Base-by-base conservation (phyloP, 2,329 filamentous ascomycete genomes). In the Pseudogymnoascus sp. region DNA sequence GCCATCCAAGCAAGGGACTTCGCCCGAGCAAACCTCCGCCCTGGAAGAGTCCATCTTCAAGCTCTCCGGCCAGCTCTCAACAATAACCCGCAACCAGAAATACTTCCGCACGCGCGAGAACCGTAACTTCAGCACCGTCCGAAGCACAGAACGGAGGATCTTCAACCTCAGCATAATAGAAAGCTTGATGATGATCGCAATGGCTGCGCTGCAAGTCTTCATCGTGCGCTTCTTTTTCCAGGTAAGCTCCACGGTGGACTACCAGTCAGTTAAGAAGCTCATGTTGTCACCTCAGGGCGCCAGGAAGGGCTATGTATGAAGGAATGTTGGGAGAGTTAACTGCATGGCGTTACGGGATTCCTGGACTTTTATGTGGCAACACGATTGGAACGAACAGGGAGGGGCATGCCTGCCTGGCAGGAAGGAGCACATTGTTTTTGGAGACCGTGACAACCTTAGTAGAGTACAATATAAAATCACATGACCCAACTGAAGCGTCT, bases 61-160 rank as follows among this genome's bases (percentile, higher is more conserved):
- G 81, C 84, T 99, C 66, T 96, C 92, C 11, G 88, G 91, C 68
- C 92, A 96, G 75, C 81, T 99, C 61, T 96, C 92, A 13, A 97
- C 93, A 67, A 95, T 99, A 74, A 92, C 90, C 45, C 86, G 95
- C 73, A 97, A 96, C 81, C 95, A 99, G 75, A 99, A 99, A 77
- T 99, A 99, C 82, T 99, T 99, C 87, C 90, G 96, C 68, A 99
- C 95, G 2, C 88, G 95, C 69, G 95, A 99, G 83, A 99, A 99
- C 83, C 86, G 95, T 67, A 99, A 99, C 80, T 98, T 99, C 79
- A 96, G 91, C 80, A 99, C 95, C 8, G 95, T 99, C 72, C 85
- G 91, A 76, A 97, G 93, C 79, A 99, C 95, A 43, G 95, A 99
- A 82, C 86, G 86, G 75, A 85, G 95, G 68, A 99, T 99, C 73